Evolutionary conservation across 2,329 filamentous ascomycete species (phyloP).

Genomic region (Drechslerella stenobrocha): DNA sequence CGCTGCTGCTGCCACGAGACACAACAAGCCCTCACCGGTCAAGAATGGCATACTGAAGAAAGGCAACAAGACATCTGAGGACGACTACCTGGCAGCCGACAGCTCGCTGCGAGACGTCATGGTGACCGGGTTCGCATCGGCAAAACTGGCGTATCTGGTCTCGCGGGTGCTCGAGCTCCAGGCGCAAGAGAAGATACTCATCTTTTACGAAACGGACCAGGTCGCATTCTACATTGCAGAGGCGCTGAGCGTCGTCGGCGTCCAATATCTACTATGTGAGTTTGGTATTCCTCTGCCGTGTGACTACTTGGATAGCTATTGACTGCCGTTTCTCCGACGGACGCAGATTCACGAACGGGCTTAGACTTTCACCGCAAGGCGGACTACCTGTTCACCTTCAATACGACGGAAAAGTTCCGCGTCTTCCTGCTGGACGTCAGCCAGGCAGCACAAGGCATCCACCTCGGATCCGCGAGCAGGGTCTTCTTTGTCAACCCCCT

Average conservation of each 20-base stretch:
- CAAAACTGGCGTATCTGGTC: conserved; percentile 83
- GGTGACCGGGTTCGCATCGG: conserved; percentile 78
- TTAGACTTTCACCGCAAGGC: conserved; percentile 62
- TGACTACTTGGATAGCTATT: not conserved
- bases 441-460: conserved; percentile 83
- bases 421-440: conserved; percentile 90
- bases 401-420: conserved; percentile 68
- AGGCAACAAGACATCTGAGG: conserved; percentile 1
- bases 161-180: conserved; percentile 71
- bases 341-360: conserved; percentile 59
- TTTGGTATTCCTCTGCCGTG: conserved; percentile 27
- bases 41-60: conserved; percentile 20
- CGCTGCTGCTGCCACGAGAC: not conserved
- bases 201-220: conserved; percentile 91
- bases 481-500: conserved; percentile 90
- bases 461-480: conserved; percentile 78
- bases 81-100: conserved; percentile 27
- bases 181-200: conserved; percentile 76
- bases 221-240: conserved; percentile 83
- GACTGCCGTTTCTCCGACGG: conserved; percentile 62
- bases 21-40: not conserved
- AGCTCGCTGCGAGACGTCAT: conserved; percentile 62
- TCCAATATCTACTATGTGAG: conserved; percentile 65
- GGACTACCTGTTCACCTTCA: conserved; percentile 78
- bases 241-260: conserved; percentile 71